Evolutionary conservation across 495 filamentous ascomycete species (phyloP), one percentile per base, ranked within the genome.

Genomic region (Podospora tetraspora): DNA sequence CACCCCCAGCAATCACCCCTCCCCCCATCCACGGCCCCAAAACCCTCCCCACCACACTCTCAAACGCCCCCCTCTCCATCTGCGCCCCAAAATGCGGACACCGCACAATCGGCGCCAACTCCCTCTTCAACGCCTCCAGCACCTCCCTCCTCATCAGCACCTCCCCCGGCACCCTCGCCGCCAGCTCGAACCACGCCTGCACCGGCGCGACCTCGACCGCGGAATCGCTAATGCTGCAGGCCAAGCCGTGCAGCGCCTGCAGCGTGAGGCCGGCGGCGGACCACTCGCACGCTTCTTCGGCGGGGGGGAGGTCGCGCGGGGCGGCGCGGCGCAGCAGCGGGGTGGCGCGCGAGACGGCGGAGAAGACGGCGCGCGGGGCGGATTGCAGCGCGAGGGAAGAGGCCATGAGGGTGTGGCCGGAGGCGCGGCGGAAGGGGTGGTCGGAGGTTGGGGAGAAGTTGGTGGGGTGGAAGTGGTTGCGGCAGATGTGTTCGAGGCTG

Each of bases 161-260:
- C 56, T 63, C 72, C 11, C 58, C 57, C 8, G 73, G 73, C 68
- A 75, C 80, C 52, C 68, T 32, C 13, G 58, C 68, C 60, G 71
- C 77, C 8, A 85, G 74, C 73, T 80, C 76, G 73, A 84, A 85
- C 82, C 82, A 85, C 0, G 78, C 81, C 71, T 85, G 83, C 61
- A 85, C 82, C 22, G 83, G 83, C 68, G 82, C 79, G 32, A 85
- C 74, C 68, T 84, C 82, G 19, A 70, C 59, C 57, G 74, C 77
- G 0, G 66, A 66, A 61, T 75, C 73, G 62, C 75, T 79, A 16
- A 82, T 73, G 23, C 72, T 72, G 22, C 71, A 67, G 6, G 78
- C 77, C n/a, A 85, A 79, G 8, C 73, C 76, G 66, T 77, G 71
- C 13, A 84, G 77, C 29, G 70, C 68, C 19, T 64, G 64, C 19